Evolutionary conservation across 2,329 filamentous ascomycete species (phyloP), one percentile per base, ranked within the genome.

Genomic region (Scleromitrula shiraiana): DNA sequence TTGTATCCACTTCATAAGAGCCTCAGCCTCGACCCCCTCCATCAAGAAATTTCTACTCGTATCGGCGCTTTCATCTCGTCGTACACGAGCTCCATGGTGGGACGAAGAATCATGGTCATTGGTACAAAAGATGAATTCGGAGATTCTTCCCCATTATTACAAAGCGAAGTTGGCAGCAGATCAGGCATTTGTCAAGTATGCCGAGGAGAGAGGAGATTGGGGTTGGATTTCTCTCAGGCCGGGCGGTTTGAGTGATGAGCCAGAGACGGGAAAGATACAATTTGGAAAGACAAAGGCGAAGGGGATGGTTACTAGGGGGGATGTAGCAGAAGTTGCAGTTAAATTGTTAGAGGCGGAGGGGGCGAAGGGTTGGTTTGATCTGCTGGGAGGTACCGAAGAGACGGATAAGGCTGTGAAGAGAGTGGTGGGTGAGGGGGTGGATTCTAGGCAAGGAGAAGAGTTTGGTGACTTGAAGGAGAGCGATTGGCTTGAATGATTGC

Each of bases 1-100:
- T 2, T 81, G 80, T 8, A 73, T 74, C 36, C 70, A 78, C 61
- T 79, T 81, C 61, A 76, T 83, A 66, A 71, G 74, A 41, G 79
- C 81, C 5, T 72, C 79, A 0, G 73, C 76, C 17, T 63, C 72
- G 7, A 71, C 72, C 0, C 72, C 77, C 0, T 66, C 67, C 17
- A 68, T 84, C 52, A 77, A 67, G 3, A 76, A 78, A 51, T 85
- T 84, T 65, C 70, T 86, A 41, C 73, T 85, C 56, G 69, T 86
- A 44, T 83, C 80, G 0, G 82, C 82, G 54, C 63, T 77, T 9
- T 70, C 70, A 50, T 75, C 76, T 15, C 74, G 82, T 20, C 69
- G 73, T 22, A 47, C 53, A 5, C 67, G 67, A 24, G 74, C 80
- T 1, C 55, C 71, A 0, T 83, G 79, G 78, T 82, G 76, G 75